These are phyloP conservation scores for Salix udensis DNA, from an alignment of 345 rosid species.

Conservation along the genomic window DNA sequence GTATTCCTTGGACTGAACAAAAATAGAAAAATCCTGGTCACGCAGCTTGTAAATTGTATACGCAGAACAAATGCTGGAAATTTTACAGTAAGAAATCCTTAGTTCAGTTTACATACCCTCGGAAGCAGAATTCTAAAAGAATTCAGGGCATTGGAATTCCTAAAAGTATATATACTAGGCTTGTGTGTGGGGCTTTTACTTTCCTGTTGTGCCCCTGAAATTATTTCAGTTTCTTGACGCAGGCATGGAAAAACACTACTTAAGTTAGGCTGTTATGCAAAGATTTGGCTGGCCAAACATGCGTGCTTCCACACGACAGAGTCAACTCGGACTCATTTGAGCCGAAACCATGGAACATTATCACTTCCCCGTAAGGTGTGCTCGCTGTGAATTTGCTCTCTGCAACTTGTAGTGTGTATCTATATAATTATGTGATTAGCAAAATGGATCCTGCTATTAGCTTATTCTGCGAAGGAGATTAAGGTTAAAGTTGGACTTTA, in stretches of 20 bases:
- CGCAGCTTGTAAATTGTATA: not conserved
- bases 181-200: not conserved
- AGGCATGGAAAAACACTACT: not conserved
- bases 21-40: not conserved
- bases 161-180: not conserved
- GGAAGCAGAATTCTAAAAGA: not conserved
- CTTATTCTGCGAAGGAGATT: not conserved
- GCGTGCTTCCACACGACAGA: not conserved
- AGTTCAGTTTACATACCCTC: not conserved
- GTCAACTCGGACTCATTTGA: no score
- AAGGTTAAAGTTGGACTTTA: not conserved
- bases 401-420: not conserved
- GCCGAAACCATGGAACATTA: not conserved
- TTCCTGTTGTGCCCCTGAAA: not conserved
- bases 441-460: not conserved
- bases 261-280: not conserved
- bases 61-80: constrained; percentile 1
- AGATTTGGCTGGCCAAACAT: not conserved
- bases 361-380: not conserved
- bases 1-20: not conserved
- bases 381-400: not conserved
- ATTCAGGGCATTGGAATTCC: not conserved
- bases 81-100: not conserved
- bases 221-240: not conserved
- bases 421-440: not conserved